Conservation (phyloP, 2,329 filamentous ascomycete genomes). For the Fusarium equiseti region DNA sequence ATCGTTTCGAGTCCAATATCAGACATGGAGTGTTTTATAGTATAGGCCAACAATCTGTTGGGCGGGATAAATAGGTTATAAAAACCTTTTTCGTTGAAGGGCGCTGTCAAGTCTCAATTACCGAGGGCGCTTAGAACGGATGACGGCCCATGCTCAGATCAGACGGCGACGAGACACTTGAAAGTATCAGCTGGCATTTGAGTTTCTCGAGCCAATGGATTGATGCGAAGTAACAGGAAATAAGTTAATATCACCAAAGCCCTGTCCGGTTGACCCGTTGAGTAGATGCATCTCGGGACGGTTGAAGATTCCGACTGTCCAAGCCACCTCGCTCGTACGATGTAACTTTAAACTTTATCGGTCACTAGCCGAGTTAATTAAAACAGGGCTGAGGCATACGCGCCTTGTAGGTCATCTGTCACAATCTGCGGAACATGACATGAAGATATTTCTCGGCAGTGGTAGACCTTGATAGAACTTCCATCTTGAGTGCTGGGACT, state of each 20-base stretch:
- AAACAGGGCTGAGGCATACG: neutral
- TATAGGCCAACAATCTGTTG: neutral
- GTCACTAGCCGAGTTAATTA: neutral
- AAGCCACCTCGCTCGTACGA: neutral
- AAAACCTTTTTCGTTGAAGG: neutral
- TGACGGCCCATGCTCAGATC: neutral
- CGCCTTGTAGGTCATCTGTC: neutral
- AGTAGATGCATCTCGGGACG: neutral
- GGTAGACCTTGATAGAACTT: no score
- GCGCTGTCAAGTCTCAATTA: neutral
- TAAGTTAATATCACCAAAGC: no score
- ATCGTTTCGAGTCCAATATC: neutral
- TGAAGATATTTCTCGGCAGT: neutral
- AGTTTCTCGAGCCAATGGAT: neutral
- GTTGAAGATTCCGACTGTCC: neutral
- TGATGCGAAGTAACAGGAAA: accelerated
- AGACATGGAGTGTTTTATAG: neutral
- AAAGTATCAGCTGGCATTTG: neutral
- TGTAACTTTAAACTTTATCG: neutral
- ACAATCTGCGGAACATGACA: neutral
- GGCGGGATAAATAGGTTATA: neutral
- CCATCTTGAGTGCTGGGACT: neutral
- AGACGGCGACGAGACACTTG: neutral
- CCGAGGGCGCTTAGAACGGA: neutral
- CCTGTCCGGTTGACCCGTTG: no score